Percentiles rank a stretch among this genome's conserved stretches.
Evolutionary conservation across 768 basidiomycete genomes (phyloP).

Genomic region (Fomitopsis pulvina): DNA sequence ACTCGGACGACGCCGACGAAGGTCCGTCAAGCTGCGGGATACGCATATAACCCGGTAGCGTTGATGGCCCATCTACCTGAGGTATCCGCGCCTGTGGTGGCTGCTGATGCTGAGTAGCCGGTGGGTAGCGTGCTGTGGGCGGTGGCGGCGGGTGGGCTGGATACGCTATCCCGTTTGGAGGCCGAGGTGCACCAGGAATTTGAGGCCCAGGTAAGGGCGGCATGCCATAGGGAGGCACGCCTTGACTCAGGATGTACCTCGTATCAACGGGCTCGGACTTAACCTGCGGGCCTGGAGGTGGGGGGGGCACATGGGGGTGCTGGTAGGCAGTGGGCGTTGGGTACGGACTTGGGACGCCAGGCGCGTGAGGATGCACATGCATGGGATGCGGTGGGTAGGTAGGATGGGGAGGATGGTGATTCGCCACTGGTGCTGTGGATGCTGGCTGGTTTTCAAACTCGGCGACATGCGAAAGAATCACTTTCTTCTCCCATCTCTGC

Average conservation of each 20-base stretch:
- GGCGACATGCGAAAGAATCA: conserved; percentile 90
- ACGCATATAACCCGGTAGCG: conserved; percentile 10
- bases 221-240: conserved; percentile 43
- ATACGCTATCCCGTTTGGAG: conserved; percentile 54
- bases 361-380: conserved; percentile 29
- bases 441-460: conserved; percentile 68
- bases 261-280: conserved; percentile 71
- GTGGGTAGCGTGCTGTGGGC: conserved; percentile 17
- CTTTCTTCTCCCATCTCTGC: conserved; percentile 96
- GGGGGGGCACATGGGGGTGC: conserved; percentile 20
- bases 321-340: conserved; percentile 5
- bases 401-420: conserved; percentile 40
- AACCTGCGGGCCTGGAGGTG: conserved; percentile 37
- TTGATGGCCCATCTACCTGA: conserved; percentile 44
- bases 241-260: conserved; percentile 52
- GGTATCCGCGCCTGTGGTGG: conserved; percentile 13
- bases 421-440: conserved; percentile 36
- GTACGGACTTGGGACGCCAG: conserved; percentile 40
- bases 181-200: conserved; percentile 43
- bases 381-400: conserved; percentile 26
- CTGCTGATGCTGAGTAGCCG: neutral
- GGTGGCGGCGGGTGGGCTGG: conserved; percentile 25
- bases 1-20: conserved; percentile 58
- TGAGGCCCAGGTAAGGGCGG: conserved; percentile 64
- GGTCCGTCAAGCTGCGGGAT: conserved; percentile 40